Evolutionary conservation across 2,329 filamentous ascomycete species (phyloP).

Genomic region (Scedosporium minutisporum): DNA sequence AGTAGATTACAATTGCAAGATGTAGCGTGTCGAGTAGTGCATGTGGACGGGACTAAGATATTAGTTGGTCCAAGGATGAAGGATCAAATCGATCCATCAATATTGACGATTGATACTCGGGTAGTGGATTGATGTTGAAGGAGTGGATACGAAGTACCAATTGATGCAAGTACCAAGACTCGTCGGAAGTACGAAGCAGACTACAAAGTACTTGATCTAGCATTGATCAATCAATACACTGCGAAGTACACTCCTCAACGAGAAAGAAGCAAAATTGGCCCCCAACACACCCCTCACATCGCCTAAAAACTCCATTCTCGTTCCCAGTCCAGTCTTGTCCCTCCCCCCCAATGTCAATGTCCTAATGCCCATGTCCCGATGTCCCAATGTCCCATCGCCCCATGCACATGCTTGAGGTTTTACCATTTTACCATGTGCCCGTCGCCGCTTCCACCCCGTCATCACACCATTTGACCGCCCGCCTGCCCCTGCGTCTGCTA

Average conservation of each 20-base stretch:
- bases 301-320: neutral
- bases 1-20: too few species aligned
- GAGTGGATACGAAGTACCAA: too few species aligned
- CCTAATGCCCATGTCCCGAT: neutral
- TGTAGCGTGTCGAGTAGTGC: too few species aligned
- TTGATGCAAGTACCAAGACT: too few species aligned
- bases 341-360: neutral
- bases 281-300: neutral
- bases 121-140: too few species aligned
- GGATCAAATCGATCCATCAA: too few species aligned
- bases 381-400: neutral
- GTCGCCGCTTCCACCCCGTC: neutral
- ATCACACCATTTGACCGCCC: slow-evolving; percentile 1
- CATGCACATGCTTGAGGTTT: neutral
- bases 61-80: too few species aligned
- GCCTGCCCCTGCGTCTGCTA: slow-evolving; percentile 5
- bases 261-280: neutral
- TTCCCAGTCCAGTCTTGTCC: neutral
- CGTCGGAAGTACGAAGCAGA: too few species aligned
- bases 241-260: neutral
- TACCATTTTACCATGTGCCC: neutral
- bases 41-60: too few species aligned
- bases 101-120: too few species aligned
- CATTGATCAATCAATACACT: too few species aligned
- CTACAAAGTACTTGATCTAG: too few species aligned